Percentiles rank a stretch among this genome's conserved stretches.
Conservation (phyloP, 257 asterid genomes). For the Penstemon davidsonii region DNA sequence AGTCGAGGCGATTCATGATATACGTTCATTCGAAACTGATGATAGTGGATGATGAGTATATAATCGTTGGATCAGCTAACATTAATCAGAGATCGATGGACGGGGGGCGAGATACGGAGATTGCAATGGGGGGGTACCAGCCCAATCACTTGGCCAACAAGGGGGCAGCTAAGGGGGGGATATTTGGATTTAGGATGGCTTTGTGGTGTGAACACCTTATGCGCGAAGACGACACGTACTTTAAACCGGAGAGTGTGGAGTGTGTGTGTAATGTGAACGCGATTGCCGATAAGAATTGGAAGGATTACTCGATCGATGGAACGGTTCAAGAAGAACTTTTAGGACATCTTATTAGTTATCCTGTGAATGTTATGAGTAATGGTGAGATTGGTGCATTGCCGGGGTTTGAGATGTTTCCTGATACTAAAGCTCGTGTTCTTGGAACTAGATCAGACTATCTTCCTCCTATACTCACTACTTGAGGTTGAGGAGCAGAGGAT, state of each 20-base stretch:
- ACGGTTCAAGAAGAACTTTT: slow-evolving; percentile 45
- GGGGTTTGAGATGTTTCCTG: slow-evolving; percentile 70
- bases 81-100: slow-evolving; percentile 95
- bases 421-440: slow-evolving; percentile 80
- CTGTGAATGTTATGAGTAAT: slow-evolving; percentile 42
- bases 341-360: slow-evolving; percentile 81
- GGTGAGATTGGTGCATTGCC: slow-evolving; percentile 55
- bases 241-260: slow-evolving; percentile 55
- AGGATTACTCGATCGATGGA: slow-evolving; percentile 39
- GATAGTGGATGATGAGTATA: slow-evolving; percentile 97
- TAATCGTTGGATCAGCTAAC: slow-evolving; percentile 88
- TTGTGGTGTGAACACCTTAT: slow-evolving; percentile 80
- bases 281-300: slow-evolving; percentile 65
- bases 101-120: slow-evolving; percentile 83
- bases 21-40: slow-evolving; percentile 91
- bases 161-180: slow-evolving; percentile 50
- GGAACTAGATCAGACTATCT: slow-evolving; percentile 56
- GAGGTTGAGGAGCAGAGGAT: background rate
- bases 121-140: slow-evolving; percentile 92
- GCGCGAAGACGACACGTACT: slow-evolving; percentile 30
- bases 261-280: slow-evolving; percentile 54
- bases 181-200: slow-evolving; percentile 63
- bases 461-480: slow-evolving; percentile 79
- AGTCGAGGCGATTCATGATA: slow-evolving; percentile 88
- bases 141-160: slow-evolving; percentile 51